A percentile compares a stretch with the other conserved stretches of the same genome.
phyloP scores from a whole-genome alignment of 1,284 basidiomycete species.

The Melanopsichium pennsylvanicum region DNA sequence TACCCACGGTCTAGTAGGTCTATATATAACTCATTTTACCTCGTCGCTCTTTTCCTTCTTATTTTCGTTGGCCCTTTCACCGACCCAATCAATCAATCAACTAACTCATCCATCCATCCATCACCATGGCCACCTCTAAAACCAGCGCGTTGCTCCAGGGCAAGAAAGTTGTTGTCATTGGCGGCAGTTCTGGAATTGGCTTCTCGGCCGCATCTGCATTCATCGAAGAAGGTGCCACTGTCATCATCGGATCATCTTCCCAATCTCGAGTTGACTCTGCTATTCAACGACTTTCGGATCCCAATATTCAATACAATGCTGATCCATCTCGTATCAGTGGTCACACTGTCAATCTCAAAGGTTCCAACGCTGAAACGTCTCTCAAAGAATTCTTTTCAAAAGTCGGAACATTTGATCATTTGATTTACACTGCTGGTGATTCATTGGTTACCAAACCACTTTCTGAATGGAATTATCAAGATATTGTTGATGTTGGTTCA shows the following conservation, averaged over 20 bases:
- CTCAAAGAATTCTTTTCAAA: slow-evolving; percentile 26
- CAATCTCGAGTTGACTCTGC: slow-evolving; percentile 13
- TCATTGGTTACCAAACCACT: slow-evolving; percentile 9
- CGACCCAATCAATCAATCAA: too few species aligned
- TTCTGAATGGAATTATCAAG: slow-evolving; percentile 14
- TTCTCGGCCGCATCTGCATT: slow-evolving; percentile 39
- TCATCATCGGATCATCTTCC: slow-evolving; percentile 34
- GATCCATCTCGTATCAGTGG: slow-evolving; percentile 29
- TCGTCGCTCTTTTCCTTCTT: too few species aligned
- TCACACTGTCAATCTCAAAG: slow-evolving; percentile 26
- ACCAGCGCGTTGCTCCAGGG: slow-evolving; percentile 2
- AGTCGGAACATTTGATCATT: slow-evolving; percentile 39
- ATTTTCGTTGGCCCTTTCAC: too few species aligned
- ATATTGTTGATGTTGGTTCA: slow-evolving; percentile 18
- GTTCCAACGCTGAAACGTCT: slow-evolving; percentile 9
- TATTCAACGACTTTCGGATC: slow-evolving; percentile 23
- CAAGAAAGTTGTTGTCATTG: slow-evolving; percentile 42
- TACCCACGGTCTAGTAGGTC: too few species aligned
- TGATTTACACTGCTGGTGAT: slow-evolving; percentile 47
- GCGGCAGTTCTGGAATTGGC: slow-evolving; percentile 43
- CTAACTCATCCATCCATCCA: too few species aligned
- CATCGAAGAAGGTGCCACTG: slow-evolving; percentile 45
- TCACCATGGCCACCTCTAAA: slow-evolving; percentile 21
- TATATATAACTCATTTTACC: too few species aligned
- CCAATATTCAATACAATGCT: slow-evolving; percentile 37